These are phyloP conservation scores for Raphanus raphanistrum DNA, from an alignment of 345 rosid genomes.

Conservation along the genomic window DNA sequence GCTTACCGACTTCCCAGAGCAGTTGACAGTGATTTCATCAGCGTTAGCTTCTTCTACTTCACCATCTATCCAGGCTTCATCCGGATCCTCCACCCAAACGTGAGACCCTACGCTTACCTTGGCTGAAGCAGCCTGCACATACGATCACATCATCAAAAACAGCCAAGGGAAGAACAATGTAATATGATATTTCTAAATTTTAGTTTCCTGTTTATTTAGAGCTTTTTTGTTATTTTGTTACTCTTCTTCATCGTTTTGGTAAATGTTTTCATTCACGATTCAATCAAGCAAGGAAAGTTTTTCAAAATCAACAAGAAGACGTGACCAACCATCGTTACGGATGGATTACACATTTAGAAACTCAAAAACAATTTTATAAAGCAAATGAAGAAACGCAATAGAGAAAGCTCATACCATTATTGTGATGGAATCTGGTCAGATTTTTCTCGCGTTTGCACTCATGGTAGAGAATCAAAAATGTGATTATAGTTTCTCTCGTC, in stretches of 20 bases:
- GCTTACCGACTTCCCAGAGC: constrained; percentile 46
- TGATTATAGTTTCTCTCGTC: constrained; percentile 6
- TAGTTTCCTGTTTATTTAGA: neutral
- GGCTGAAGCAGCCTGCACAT: constrained; percentile 59
- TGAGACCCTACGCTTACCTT: constrained; percentile 65
- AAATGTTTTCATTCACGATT: neutral
- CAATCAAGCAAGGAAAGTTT: neutral
- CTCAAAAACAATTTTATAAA: neutral
- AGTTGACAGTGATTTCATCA: constrained; percentile 60
- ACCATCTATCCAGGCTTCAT: constrained; percentile 89
- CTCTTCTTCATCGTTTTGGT: neutral
- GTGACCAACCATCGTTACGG: neutral
- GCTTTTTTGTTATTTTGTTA: neutral
- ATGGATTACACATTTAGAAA: neutral
- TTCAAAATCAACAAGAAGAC: neutral
- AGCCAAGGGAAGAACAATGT: neutral
- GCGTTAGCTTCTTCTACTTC: constrained; percentile 60
- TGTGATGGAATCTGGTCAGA: constrained; percentile 1
- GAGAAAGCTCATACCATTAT: constrained; percentile 33
- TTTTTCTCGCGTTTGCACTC: constrained; percentile 4
- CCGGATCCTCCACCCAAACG: constrained; percentile 90
- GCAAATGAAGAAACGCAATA: neutral
- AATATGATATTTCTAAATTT: neutral
- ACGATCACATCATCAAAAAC: neutral
- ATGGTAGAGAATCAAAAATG: neutral